Conservation (phyloP, 2,329 filamentous ascomycete genomes). For the Lecanicillium sp. region DNA sequence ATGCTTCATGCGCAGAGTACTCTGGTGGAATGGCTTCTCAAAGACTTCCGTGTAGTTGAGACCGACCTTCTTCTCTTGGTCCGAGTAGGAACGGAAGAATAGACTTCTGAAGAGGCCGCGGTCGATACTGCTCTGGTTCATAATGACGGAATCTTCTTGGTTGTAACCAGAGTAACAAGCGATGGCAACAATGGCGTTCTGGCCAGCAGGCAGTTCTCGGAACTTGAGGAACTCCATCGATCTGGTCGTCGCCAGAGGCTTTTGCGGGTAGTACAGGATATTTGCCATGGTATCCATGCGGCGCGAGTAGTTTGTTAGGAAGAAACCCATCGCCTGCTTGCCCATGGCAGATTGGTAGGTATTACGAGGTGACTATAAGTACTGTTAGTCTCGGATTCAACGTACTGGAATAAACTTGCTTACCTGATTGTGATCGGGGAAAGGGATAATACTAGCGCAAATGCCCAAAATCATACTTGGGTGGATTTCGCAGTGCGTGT, state of each 20-base stretch:
- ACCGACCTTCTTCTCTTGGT: conserved; percentile 93
- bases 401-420: conserved; percentile 20
- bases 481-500: conserved; percentile 98
- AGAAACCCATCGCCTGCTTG: conserved; percentile 99
- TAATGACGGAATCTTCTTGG: conserved; percentile 99
- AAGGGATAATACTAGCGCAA: conserved; percentile 98
- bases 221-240: conserved; percentile 99
- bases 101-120: conserved; percentile 94
- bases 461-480: conserved; percentile 98
- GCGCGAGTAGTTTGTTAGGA: conserved; percentile 91
- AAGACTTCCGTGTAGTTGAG: conserved; percentile 90
- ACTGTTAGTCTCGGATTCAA: conserved; percentile 13
- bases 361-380: conserved; percentile 79
- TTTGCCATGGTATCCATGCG: conserved; percentile 99
- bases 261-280: conserved; percentile 97
- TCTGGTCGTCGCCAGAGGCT: conserved; percentile 88
- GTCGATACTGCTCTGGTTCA: conserved; percentile 99
- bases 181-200: conserved; percentile 98
- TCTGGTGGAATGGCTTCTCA: conserved; percentile 84
- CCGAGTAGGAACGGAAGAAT: conserved; percentile 96
- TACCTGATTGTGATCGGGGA: conserved; percentile 96
- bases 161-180: conserved; percentile 98
- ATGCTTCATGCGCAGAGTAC: conserved; percentile 88
- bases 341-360: conserved; percentile 99
- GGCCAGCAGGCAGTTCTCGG: conserved; percentile 90